These are phyloP conservation scores for Porcisia deanei DNA, from an alignment of 208 protist genomes.

Conservation along the genomic window DNA sequence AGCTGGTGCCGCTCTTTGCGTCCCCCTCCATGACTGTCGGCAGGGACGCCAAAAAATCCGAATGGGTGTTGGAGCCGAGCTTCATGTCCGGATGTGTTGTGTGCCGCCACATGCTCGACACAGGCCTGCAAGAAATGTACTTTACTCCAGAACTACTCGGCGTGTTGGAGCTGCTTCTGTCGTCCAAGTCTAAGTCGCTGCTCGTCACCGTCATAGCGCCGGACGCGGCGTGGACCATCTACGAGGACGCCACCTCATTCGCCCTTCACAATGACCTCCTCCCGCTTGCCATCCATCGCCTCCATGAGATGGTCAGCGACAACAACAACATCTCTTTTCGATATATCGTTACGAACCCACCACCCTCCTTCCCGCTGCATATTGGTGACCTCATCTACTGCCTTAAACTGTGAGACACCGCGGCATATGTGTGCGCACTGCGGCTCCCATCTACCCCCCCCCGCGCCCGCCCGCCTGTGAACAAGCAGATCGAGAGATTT, in stretches of 20 bases:
- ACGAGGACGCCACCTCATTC: constrained; percentile 32
- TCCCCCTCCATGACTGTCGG: constrained; percentile 9
- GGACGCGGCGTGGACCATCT: constrained; percentile 22
- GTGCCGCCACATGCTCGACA: constrained; percentile 49
- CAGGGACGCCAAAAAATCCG: constrained; percentile 18
- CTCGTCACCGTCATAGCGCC: constrained; percentile 30
- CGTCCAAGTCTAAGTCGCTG: constrained; percentile 27
- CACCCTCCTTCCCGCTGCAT: constrained; percentile 30
- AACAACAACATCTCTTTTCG: constrained; percentile 28
- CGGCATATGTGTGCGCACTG: background rate
- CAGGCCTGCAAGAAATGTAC: constrained; percentile 38
- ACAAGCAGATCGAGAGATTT: too few species aligned
- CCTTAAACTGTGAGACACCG: constrained; percentile 21
- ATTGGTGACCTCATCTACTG: constrained; percentile 42
- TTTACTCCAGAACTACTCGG: constrained; percentile 33
- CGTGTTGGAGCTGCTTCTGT: constrained; percentile 39
- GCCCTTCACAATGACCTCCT: constrained; percentile 31
- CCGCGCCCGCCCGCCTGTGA: too few species aligned
- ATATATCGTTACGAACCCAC: constrained; percentile 49
- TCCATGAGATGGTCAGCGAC: constrained; percentile 20
- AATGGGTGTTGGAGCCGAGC: constrained; percentile 43
- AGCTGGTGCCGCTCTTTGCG: constrained; percentile 27
- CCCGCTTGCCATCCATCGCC: constrained; percentile 39
- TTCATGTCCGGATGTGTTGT: constrained; percentile 44
- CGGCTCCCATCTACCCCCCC: too few species aligned